Conservation (phyloP, 2,329 filamentous ascomycete species). For the Mariannaea elegans region DNA sequence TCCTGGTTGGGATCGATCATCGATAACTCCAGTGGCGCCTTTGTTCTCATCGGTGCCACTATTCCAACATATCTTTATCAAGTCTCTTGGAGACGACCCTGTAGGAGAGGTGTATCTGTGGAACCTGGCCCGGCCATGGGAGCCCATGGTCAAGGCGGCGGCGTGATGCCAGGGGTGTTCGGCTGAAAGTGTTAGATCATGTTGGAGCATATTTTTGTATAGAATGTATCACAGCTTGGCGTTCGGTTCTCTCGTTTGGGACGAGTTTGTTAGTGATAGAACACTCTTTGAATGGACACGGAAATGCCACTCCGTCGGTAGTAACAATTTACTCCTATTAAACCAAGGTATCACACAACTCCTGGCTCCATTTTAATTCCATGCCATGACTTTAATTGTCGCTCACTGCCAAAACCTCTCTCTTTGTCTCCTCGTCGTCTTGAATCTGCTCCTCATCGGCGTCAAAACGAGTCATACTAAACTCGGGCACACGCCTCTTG, state of each 20-base stretch:
- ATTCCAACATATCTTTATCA: conserved; percentile 49
- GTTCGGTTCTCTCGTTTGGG: conserved; percentile 26
- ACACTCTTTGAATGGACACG: conserved; percentile 26
- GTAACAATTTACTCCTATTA: conserved; percentile 37
- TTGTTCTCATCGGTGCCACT: conserved; percentile 42
- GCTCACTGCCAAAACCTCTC: conserved; percentile 35
- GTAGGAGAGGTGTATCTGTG: conserved; percentile 51
- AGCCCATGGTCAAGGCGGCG: conserved; percentile 53
- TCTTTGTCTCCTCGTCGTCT: conserved; percentile 34
- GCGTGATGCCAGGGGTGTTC: conserved; percentile 33
- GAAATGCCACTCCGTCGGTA: conserved; percentile 26
- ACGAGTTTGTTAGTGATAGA: conserved; percentile 8
- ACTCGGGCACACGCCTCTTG: conserved; percentile 57
- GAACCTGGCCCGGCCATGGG: conserved; percentile 53
- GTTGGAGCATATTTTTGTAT: not conserved
- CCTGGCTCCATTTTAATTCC: conserved; percentile 37
- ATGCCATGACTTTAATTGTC: conserved; percentile 35
- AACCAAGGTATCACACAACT: conserved; percentile 44
- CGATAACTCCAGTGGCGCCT: conserved; percentile 38
- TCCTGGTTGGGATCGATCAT: conserved; percentile 39
- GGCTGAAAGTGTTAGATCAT: not conserved
- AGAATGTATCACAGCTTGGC: conserved; percentile 16
- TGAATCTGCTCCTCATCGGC: conserved; percentile 51
- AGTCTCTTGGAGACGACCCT: conserved; percentile 44
- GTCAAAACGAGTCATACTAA: conserved; percentile 65